A percentile compares a stretch with the other conserved stretches of the same genome.
These are phyloP conservation scores for Anthracocystis setariae DNA, from an alignment of 1,284 basidiomycete genomes.

Conservation along the genomic window DNA sequence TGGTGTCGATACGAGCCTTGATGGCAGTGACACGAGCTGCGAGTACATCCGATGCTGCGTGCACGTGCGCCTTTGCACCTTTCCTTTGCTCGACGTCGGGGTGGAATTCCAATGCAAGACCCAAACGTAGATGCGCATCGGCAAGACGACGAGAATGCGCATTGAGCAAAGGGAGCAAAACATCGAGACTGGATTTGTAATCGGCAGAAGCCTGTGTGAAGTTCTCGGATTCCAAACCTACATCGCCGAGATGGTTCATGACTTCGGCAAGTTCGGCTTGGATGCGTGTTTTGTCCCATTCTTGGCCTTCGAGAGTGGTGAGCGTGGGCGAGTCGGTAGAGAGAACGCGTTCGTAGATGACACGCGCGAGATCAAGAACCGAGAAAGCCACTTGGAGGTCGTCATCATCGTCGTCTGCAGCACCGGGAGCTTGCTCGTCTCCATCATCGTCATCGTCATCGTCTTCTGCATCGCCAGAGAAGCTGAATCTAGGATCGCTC, in stretches of 20 bases:
- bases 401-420: conserved; percentile 56
- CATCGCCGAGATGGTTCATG: conserved; percentile 65
- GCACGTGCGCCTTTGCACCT: conserved; percentile 52
- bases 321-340: conserved; percentile 22
- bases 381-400: conserved; percentile 62
- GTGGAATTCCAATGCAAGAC: conserved; percentile 65
- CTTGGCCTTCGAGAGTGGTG: conserved; percentile 51
- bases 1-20: conserved; percentile 24
- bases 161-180: conserved; percentile 54
- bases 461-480: conserved; percentile 60
- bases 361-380: conserved; percentile 61
- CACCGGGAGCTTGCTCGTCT: conserved; percentile 19
- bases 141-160: conserved; percentile 62
- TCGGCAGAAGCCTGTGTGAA: conserved; percentile 64
- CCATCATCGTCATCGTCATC: conserved; percentile 60
- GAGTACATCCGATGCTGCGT: conserved; percentile 49
- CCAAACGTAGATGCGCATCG: conserved; percentile 64
- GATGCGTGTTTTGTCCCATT: conserved; percentile 41
- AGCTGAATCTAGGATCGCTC: conserved; percentile 56
- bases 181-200: conserved; percentile 52
- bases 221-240: conserved; percentile 66
- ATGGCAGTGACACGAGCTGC: conserved; percentile 47
- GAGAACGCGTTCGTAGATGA: conserved; percentile 59
- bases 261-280: conserved; percentile 62
- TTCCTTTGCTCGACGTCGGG: conserved; percentile 50